These are phyloP conservation scores for Teratosphaeria gauchensis DNA, from an alignment of 2,329 filamentous ascomycete species.

Conservation along the genomic window DNA sequence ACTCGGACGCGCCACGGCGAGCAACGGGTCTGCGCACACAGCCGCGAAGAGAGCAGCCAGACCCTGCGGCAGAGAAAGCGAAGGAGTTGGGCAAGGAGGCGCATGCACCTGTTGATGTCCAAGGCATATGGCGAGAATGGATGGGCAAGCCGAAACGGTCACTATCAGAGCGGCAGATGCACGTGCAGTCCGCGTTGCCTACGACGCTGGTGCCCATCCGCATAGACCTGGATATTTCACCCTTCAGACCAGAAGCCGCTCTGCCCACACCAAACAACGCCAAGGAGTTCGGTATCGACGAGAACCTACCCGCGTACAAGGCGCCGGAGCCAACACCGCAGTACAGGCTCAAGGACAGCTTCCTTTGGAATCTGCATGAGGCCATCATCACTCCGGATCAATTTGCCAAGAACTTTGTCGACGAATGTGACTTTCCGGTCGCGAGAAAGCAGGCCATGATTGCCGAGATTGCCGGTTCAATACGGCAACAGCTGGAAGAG, in stretches of 20 bases:
- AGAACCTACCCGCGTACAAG: slow-evolving; percentile 67
- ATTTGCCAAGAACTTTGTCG: slow-evolving; percentile 82
- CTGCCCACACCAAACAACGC: slow-evolving; percentile 54
- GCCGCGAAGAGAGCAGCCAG: slow-evolving; percentile 52
- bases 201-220: slow-evolving; percentile 89
- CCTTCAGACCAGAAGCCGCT: slow-evolving; percentile 59
- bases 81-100: slow-evolving; percentile 77
- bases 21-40: slow-evolving; percentile 77
- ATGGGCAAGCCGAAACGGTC: slow-evolving; percentile 61
- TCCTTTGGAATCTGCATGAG: slow-evolving; percentile 96
- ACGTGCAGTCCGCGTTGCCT: slow-evolving; percentile 64
- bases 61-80: slow-evolving; percentile 49
- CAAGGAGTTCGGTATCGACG: slow-evolving; percentile 52
- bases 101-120: slow-evolving; percentile 65
- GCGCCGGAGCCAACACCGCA: slow-evolving; percentile 69
- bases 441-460: slow-evolving; percentile 53
- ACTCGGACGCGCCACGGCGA: slow-evolving; percentile 57
- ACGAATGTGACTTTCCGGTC: slow-evolving; percentile 85
- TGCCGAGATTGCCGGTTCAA: slow-evolving; percentile 81
- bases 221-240: slow-evolving; percentile 84
- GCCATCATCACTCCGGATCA: slow-evolving; percentile 88
- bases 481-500: slow-evolving; percentile 88
- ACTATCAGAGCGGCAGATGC: slow-evolving; percentile 49
- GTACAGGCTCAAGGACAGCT: slow-evolving; percentile 87
- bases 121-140: slow-evolving; percentile 92